Percentiles rank a stretch among this genome's conserved stretches.
Evolutionary conservation across 2,329 filamentous ascomycete genomes (phyloP).

Genomic region (Macrophomina pseudophaseolina): DNA sequence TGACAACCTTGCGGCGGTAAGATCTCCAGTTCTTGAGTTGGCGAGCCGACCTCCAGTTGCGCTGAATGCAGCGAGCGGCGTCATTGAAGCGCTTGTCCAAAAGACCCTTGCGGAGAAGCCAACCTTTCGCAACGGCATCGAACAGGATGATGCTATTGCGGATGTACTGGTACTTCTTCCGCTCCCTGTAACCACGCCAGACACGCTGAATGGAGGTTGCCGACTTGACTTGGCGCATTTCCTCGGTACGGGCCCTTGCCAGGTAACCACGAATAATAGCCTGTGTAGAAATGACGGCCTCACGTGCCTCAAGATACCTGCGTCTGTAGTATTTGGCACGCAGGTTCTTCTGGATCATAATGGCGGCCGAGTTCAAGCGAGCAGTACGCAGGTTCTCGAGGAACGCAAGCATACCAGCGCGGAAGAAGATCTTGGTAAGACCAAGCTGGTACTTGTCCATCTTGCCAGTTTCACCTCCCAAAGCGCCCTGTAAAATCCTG

Average conservation of each 20-base stretch:
- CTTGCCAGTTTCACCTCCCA: slow-evolving; percentile 61
- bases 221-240: slow-evolving; percentile 81
- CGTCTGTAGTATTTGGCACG: slow-evolving; percentile 93
- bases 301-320: slow-evolving; percentile 84
- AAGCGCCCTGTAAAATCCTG: slow-evolving; percentile 84
- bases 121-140: slow-evolving; percentile 90
- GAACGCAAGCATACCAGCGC: slow-evolving; percentile 97
- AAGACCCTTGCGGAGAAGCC: slow-evolving; percentile 85
- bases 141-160: slow-evolving; percentile 85
- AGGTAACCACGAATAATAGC: slow-evolving; percentile 76
- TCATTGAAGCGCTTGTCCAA: slow-evolving; percentile 94
- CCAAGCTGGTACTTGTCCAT: slow-evolving; percentile 94
- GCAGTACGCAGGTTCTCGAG: slow-evolving; percentile 91
- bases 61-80: slow-evolving; percentile 87
- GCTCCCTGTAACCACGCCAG: slow-evolving; percentile 91
- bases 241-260: slow-evolving; percentile 77
- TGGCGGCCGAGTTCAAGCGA: slow-evolving; percentile 88
- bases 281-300: slow-evolving; percentile 81
- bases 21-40: slow-evolving; percentile 82
- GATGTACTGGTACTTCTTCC: slow-evolving; percentile 77
- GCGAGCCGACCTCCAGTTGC: slow-evolving; percentile 81
- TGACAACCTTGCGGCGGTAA: slow-evolving; percentile 85
- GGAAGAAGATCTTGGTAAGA: slow-evolving; percentile 98
- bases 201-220: slow-evolving; percentile 94
- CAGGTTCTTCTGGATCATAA: slow-evolving; percentile 99